Percentiles rank a stretch among this genome's conserved stretches.
phyloP scores from a whole-genome alignment of 306 rosid genomes.

The Cicer arietinum region DNA sequence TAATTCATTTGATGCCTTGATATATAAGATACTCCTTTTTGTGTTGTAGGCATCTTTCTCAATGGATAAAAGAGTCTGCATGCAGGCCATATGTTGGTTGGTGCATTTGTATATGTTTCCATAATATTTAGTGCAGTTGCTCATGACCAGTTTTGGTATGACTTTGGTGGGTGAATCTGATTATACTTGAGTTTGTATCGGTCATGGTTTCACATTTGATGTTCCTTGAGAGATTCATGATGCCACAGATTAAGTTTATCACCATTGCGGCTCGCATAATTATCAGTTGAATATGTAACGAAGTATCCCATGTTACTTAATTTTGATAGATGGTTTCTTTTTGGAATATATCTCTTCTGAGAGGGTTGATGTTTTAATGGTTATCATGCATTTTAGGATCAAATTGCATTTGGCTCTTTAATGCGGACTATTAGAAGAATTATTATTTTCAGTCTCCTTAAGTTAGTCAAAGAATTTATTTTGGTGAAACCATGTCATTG shows the following conservation, averaged over 20 bases:
- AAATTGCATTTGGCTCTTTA: neutral
- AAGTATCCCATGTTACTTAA: conserved; percentile 26
- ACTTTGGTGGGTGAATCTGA: conserved; percentile 48
- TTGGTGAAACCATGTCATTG: too few species aligned
- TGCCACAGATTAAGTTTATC: conserved; percentile 29
- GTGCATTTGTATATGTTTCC: conserved; percentile 48
- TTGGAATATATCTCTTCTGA: conserved; percentile 33
- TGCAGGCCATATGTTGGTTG: conserved; percentile 44
- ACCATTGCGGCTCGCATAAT: conserved; percentile 11
- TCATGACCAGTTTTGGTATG: conserved; percentile 59
- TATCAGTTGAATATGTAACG: conserved; percentile 24
- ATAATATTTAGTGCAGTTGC: conserved; percentile 46
- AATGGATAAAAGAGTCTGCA: conserved; percentile 46
- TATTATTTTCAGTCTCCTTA: neutral
- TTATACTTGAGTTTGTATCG: conserved; percentile 33
- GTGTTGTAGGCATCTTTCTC: conserved; percentile 39
- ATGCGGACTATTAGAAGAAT: neutral
- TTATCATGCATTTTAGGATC: neutral
- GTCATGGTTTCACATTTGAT: conserved; percentile 21
- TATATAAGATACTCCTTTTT: conserved; percentile 28
- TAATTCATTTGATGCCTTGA: conserved; percentile 40
- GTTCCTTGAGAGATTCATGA: conserved; percentile 36
- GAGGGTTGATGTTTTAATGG: neutral
- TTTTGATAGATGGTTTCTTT: conserved; percentile 32
- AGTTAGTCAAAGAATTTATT: too few species aligned